Evolutionary conservation across 495 filamentous ascomycete genomes (phyloP), one percentile per base, ranked within the genome.

Genomic region (Recurvomyces mirabilis): DNA sequence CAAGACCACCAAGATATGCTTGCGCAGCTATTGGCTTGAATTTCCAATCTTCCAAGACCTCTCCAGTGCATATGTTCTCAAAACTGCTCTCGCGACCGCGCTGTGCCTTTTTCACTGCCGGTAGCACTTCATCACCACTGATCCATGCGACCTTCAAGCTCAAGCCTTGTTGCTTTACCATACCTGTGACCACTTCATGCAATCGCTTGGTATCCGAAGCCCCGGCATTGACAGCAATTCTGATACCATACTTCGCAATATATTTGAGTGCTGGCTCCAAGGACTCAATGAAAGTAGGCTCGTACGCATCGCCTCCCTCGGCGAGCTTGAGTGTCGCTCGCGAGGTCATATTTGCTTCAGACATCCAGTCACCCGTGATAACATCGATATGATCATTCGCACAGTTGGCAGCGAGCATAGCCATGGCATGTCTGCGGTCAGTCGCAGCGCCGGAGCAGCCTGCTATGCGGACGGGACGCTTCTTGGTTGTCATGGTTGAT

Each of bases 141-240:
- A 76, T 61, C 64, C 66, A 76, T 5, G 72, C 72, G 1, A 70
- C 68, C 52, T 68, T 72, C 21, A 76, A 56, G 38, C 66, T 49
- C 17, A 74, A 44, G 9, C 63, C 62, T 36, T 67, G 67, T 12
- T 53, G 43, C 30, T 60, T 43, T 11, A 74, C 58, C 64, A 72
- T 64, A 19, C 64, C 47, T 23, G 41, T 55, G 0, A 77, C 68
- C 14, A 59, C 68, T 18, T 71, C 54, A 31, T 65, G 63, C 1
- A 77, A 60, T 14, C 58, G 60, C 53, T 69, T 51, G 0, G 70
- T 71, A 51, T 76, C 72, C 0, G 62, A 56, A 5, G 69, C 72
- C 0, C 75, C 75, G 22, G 73, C 74, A 64, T 79, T 79, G 40
- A 74, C 73, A 12, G 70, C 73, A 6, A 79, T 36, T 46, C 72